Conservation (phyloP, 2,329 filamentous ascomycete genomes). For the Arthrobotrys pseudoclavata region DNA sequence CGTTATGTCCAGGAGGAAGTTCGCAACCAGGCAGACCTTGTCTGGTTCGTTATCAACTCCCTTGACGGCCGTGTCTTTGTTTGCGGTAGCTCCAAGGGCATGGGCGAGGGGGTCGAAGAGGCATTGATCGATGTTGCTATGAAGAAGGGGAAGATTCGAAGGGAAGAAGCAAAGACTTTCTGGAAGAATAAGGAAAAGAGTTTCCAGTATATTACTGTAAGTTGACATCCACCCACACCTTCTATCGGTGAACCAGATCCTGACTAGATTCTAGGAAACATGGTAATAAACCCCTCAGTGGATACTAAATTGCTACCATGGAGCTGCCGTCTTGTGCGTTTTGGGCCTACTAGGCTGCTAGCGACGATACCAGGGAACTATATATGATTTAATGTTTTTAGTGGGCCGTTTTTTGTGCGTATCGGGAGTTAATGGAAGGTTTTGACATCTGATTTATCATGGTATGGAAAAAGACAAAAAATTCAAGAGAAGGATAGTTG, state of each 20-base stretch:
- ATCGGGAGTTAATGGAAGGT: slow-evolving; percentile 33
- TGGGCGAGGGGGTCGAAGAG: slow-evolving; percentile 95
- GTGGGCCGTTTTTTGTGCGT: slow-evolving; percentile 28
- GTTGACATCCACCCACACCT: background rate
- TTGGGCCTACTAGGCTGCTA: slow-evolving; percentile 28
- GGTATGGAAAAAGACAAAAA: slow-evolving; percentile 13
- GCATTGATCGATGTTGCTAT: slow-evolving; percentile 91
- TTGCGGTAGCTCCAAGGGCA: slow-evolving; percentile 93
- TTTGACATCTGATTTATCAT: slow-evolving; percentile 39
- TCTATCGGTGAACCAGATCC: slow-evolving; percentile 3
- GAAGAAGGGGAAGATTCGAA: slow-evolving; percentile 87
- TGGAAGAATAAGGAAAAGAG: slow-evolving; percentile 92
- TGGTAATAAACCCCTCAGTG: slow-evolving; percentile 23
- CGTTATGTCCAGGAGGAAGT: slow-evolving; percentile 98
- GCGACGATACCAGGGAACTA: slow-evolving; percentile 53
- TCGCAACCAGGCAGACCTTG: slow-evolving; percentile 88
- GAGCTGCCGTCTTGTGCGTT: slow-evolving; percentile 16
- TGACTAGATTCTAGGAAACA: slow-evolving; percentile 39
- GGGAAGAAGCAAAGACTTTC: slow-evolving; percentile 85
- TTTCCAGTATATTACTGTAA: slow-evolving; percentile 79
- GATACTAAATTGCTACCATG: slow-evolving; percentile 8
- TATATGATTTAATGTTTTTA: slow-evolving; percentile 36
- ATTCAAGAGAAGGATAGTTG: slow-evolving; percentile 2
- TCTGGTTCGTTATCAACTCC: slow-evolving; percentile 97
- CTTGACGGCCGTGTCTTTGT: slow-evolving; percentile 97